These are phyloP conservation scores for Fusarium illudens DNA, from an alignment of 2,329 filamentous ascomycete species.

Conservation along the genomic window DNA sequence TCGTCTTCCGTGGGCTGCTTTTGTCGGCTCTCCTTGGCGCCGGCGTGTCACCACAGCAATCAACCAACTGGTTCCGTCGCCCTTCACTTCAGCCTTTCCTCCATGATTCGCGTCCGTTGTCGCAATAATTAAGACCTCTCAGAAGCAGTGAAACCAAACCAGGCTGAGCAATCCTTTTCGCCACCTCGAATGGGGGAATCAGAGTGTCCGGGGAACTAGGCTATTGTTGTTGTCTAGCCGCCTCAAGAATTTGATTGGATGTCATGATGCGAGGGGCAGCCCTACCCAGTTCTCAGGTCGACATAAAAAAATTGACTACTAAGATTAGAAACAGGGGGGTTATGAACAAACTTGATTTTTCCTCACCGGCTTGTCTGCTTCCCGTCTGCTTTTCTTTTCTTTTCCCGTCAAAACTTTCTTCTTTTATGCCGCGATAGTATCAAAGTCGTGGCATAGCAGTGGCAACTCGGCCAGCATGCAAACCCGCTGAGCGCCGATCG, in stretches of 20 bases:
- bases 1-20: neutral
- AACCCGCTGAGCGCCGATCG: neutral
- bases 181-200: neutral
- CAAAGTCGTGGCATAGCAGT: no score
- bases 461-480: no score
- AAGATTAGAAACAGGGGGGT: neutral
- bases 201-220: neutral
- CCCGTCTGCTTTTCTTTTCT: neutral
- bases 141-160: neutral
- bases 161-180: neutral
- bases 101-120: neutral
- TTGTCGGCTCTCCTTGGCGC: no score
- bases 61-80: neutral
- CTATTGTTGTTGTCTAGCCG: neutral
- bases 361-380: neutral
- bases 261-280: neutral
- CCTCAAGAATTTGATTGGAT: neutral
- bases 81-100: neutral
- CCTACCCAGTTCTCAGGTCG: neutral
- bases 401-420: neutral
- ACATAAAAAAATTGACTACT: neutral
- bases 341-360: neutral
- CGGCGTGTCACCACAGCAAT: neutral
- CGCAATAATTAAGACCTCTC: neutral
- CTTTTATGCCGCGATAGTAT: neutral